phyloP scores from a whole-genome alignment of 495 filamentous ascomycete genomes.

The Penicillium arizonense region DNA sequence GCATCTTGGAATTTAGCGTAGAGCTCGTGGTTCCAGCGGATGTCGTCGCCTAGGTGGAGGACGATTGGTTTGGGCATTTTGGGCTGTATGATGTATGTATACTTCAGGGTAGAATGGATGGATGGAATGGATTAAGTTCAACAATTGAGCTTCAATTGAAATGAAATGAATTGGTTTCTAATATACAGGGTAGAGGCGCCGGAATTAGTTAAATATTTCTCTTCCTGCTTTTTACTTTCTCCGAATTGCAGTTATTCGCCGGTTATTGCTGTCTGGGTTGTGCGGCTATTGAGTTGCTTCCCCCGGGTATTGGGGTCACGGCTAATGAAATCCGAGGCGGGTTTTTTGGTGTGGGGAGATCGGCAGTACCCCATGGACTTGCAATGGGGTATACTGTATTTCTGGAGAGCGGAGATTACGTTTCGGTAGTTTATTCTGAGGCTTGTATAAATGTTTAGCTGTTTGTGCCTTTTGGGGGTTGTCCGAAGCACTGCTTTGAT shows the following conservation, averaged over 20 bases:
- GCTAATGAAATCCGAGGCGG: conserved; percentile 7
- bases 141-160: too few species aligned
- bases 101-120: not conserved
- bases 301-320: conserved; percentile 2
- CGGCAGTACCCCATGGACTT: not conserved
- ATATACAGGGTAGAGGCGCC: too few species aligned
- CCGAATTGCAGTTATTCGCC: not conserved
- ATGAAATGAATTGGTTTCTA: too few species aligned
- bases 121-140: not conserved
- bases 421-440: too few species aligned
- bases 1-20: conserved; percentile 53
- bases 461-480: too few species aligned
- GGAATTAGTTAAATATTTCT: not conserved
- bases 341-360: not conserved
- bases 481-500: too few species aligned
- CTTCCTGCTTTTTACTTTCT: not conserved
- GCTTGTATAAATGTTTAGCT: too few species aligned
- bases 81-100: not conserved
- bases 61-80: conserved; percentile 42
- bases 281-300: conserved; percentile 1
- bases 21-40: conserved; percentile 61
- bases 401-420: too few species aligned
- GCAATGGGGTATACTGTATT: not conserved
- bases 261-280: not conserved
- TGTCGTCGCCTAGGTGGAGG: conserved; percentile 68